Conservation (phyloP, 768 basidiomycete genomes). For the Clavulina sp. region DNA sequence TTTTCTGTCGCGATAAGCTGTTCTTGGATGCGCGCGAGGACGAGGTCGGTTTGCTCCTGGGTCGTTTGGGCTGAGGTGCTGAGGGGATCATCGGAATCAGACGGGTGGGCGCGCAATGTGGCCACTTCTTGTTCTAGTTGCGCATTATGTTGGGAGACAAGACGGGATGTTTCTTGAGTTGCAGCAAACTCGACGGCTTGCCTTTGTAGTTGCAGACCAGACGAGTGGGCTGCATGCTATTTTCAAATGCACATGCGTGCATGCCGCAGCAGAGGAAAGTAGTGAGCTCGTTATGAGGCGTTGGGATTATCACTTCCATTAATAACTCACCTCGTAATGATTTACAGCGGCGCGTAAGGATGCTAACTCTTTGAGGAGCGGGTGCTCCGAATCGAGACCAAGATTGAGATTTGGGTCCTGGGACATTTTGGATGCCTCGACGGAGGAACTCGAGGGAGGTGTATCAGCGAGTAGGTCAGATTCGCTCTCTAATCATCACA, state of each 20-base stretch:
- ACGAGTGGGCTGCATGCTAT: conserved; percentile 52
- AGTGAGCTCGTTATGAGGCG: background rate
- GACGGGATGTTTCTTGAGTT: conserved; percentile 22
- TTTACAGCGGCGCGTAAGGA: conserved; percentile 5
- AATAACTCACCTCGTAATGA: conserved; percentile 9
- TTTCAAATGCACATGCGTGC: background rate
- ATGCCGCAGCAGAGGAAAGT: background rate
- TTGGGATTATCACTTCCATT: background rate
- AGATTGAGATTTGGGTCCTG: too few species aligned
- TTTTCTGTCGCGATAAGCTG: conserved; percentile 48
- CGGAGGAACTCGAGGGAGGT: too few species aligned
- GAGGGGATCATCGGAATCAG: too few species aligned
- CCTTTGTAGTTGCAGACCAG: conserved; percentile 49
- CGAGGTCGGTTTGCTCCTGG: conserved; percentile 42
- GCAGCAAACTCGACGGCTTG: conserved; percentile 36
- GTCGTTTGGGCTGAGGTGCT: conserved; percentile 24
- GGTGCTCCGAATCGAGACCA: background rate
- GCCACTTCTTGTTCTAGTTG: conserved; percentile 37
- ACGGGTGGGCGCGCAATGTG: conserved; percentile 36
- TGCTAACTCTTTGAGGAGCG: conserved; percentile 5
- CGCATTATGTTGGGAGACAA: conserved; percentile 43
- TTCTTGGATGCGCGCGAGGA: conserved; percentile 48
- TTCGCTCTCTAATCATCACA: too few species aligned
- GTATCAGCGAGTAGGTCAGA: too few species aligned
- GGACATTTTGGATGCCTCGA: too few species aligned